phyloP scores from a whole-genome alignment of 352 stramenopile species.

The Phytopythium ostracodes region DNA sequence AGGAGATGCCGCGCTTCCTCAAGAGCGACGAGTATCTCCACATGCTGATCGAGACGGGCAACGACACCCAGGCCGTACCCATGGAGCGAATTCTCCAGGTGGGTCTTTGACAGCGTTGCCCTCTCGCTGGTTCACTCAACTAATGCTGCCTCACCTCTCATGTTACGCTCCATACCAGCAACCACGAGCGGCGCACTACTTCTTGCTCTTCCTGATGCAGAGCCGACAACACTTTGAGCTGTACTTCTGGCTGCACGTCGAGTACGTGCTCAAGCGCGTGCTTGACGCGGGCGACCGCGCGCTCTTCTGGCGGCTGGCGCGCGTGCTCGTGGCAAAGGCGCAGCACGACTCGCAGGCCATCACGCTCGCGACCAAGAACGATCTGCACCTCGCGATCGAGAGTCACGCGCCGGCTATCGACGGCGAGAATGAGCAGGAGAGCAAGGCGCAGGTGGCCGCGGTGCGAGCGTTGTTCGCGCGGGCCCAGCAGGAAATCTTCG shows the following conservation, averaged over 20 bases:
- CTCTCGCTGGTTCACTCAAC: neutral
- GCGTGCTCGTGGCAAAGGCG: slow-evolving; percentile 65
- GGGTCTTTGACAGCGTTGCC: neutral
- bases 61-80: slow-evolving; percentile 65
- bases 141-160: neutral
- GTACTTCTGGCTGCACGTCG: slow-evolving; percentile 87
- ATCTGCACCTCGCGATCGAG: slow-evolving; percentile 49
- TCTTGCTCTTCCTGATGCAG: slow-evolving; percentile 85
- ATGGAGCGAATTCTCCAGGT: slow-evolving; percentile 77
- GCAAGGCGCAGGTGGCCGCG: slow-evolving; percentile 21
- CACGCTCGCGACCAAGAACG: slow-evolving; percentile 67
- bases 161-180: slow-evolving; percentile 18
- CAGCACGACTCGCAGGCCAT: slow-evolving; percentile 78
- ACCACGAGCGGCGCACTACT: slow-evolving; percentile 79
- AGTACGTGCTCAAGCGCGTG: slow-evolving; percentile 80
- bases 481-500: slow-evolving; percentile 79
- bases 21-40: slow-evolving; percentile 83
- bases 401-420: slow-evolving; percentile 38
- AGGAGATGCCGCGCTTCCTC: slow-evolving; percentile 81
- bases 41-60: slow-evolving; percentile 82
- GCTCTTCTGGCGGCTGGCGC: slow-evolving; percentile 67
- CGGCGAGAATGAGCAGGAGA: slow-evolving; percentile 24
- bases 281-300: slow-evolving; percentile 39
- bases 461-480: slow-evolving; percentile 48
- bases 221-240: slow-evolving; percentile 85